These are phyloP conservation scores for Xylaria grammica DNA, from an alignment of 495 filamentous ascomycete genomes.

Conservation along the genomic window DNA sequence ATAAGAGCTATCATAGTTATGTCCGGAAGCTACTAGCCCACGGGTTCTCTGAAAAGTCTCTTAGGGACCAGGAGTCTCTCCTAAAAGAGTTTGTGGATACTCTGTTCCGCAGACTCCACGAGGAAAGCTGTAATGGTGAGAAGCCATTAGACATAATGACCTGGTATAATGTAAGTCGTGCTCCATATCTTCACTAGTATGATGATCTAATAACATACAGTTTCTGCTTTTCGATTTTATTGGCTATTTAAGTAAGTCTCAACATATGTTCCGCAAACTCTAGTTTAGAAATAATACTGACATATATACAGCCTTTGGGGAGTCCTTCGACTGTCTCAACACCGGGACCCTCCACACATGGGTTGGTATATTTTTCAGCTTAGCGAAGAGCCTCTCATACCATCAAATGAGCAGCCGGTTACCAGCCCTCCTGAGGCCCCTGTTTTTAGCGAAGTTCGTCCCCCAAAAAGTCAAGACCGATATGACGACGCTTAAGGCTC, in stretches of 20 bases:
- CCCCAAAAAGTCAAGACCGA: not conserved
- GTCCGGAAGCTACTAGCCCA: conserved; percentile 47
- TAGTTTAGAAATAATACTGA: not conserved
- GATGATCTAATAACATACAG: not conserved
- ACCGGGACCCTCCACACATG: not conserved
- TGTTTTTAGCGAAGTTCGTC: not conserved
- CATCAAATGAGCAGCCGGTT: not conserved
- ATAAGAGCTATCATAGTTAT: conserved; percentile 39
- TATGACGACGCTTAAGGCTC: not conserved
- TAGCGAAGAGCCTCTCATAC: not conserved
- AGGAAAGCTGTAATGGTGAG: conserved; percentile 25
- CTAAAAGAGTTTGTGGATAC: conserved; percentile 46
- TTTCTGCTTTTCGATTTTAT: conserved; percentile 6
- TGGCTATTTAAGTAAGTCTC: conserved; percentile 5
- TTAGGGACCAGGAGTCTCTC: conserved; percentile 48
- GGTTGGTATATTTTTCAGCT: conserved; percentile 3
- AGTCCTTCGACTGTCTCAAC: conserved; percentile 2
- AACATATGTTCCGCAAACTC: not conserved
- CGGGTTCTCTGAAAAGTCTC: conserved; percentile 54
- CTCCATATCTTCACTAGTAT: not conserved
- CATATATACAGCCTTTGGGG: conserved; percentile 3
- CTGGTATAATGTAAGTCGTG: conserved; percentile 49
- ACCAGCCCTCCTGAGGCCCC: not conserved
- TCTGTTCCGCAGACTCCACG: conserved; percentile 44
- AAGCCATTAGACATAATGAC: conserved; percentile 38